These are phyloP conservation scores for Phenoliferia sp. DNA, from an alignment of 1,284 basidiomycete genomes.

Conservation along the genomic window DNA sequence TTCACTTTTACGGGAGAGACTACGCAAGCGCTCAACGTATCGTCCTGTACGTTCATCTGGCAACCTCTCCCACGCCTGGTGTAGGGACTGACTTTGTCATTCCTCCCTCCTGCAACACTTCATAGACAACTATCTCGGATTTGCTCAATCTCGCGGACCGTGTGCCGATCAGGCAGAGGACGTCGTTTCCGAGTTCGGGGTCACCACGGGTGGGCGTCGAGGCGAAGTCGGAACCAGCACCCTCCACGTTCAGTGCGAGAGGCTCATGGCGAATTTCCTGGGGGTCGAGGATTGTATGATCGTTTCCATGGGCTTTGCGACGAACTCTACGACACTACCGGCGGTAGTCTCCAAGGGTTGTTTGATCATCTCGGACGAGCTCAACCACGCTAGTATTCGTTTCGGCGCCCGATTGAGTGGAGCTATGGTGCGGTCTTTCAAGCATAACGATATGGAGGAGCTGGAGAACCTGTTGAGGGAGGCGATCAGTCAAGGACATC, in stretches of 20 bases:
- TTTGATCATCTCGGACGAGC: slow-evolving; percentile 93
- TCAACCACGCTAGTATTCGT: slow-evolving; percentile 93
- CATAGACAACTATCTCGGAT: slow-evolving; percentile 95
- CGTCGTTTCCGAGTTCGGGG: slow-evolving; percentile 54
- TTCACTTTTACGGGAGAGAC: slow-evolving; percentile 77
- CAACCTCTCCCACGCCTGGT: too few species aligned
- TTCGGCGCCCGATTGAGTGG: slow-evolving; percentile 87
- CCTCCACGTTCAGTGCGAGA: slow-evolving; percentile 75
- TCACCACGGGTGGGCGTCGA: slow-evolving; percentile 70
- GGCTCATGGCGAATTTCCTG: slow-evolving; percentile 82
- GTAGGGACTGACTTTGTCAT: too few species aligned
- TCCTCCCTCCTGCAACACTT: not conserved
- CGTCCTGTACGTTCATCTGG: slow-evolving; percentile 53
- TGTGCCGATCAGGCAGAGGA: slow-evolving; percentile 71
- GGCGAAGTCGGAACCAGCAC: slow-evolving; percentile 80
- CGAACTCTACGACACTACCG: slow-evolving; percentile 92
- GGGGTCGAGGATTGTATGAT: slow-evolving; percentile 85
- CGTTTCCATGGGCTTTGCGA: slow-evolving; percentile 95
- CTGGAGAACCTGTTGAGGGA: slow-evolving; percentile 81
- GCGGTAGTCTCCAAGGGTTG: slow-evolving; percentile 87
- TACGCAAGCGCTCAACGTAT: slow-evolving; percentile 83
- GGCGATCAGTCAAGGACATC: slow-evolving; percentile 93
- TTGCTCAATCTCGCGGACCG: slow-evolving; percentile 86
- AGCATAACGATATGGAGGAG: slow-evolving; percentile 89
- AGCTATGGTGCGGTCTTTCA: slow-evolving; percentile 86